Conservation (phyloP, 495 filamentous ascomycete genomes). For the Annulohypoxylon maeteangense region DNA sequence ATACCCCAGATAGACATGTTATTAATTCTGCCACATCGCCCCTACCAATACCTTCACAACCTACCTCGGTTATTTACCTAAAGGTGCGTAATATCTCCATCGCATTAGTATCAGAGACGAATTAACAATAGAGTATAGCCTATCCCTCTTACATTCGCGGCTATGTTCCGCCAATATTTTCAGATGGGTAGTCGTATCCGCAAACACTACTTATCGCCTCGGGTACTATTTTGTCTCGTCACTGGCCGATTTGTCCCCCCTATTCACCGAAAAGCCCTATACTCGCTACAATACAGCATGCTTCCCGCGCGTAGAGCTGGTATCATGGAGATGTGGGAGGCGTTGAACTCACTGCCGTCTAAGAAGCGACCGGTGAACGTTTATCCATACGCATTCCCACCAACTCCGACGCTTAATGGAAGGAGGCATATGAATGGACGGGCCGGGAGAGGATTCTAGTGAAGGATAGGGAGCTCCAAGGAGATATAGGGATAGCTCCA, state of each 20-base stretch:
- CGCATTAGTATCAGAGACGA: not conserved
- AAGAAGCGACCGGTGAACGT: slow-evolving; percentile 46
- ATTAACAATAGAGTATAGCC: slow-evolving; percentile 64
- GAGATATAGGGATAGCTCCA: slow-evolving; percentile 1
- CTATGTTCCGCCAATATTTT: slow-evolving; percentile 97
- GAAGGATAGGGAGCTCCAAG: not conserved
- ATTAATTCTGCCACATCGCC: slow-evolving; percentile 45
- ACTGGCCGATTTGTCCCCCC: slow-evolving; percentile 91
- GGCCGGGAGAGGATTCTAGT: slow-evolving; percentile 26
- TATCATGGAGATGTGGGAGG: slow-evolving; percentile 85
- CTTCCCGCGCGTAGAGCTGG: slow-evolving; percentile 82
- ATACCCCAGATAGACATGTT: slow-evolving; percentile 67
- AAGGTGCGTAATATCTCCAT: slow-evolving; percentile 64
- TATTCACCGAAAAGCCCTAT: slow-evolving; percentile 92
- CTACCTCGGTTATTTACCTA: slow-evolving; percentile 80
- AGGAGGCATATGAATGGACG: slow-evolving; percentile 46
- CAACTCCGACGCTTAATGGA: slow-evolving; percentile 32
- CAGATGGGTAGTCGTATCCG: slow-evolving; percentile 91
- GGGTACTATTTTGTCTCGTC: slow-evolving; percentile 85
- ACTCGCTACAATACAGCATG: slow-evolving; percentile 99
- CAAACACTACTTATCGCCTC: slow-evolving; percentile 92
- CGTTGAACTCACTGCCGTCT: slow-evolving; percentile 63
- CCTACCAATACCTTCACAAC: slow-evolving; percentile 46
- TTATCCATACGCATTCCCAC: slow-evolving; percentile 28
- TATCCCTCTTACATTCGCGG: slow-evolving; percentile 85